Evolutionary conservation across 2,329 filamentous ascomycete genomes (phyloP).

Genomic region (Fusarium veterinarium): DNA sequence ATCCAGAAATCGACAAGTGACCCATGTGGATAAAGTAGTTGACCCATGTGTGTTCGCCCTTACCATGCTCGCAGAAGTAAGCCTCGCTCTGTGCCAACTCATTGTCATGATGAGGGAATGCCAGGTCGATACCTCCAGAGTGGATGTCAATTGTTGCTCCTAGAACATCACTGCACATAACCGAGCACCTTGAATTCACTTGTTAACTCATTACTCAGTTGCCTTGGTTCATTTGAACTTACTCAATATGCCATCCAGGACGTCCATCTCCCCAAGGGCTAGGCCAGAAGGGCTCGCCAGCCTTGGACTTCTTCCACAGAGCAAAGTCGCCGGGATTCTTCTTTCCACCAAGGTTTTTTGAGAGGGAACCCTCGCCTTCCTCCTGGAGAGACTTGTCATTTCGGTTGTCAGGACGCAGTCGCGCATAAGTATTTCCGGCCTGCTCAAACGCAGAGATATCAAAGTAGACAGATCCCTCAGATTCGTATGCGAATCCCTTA

Average conservation of each 20-base stretch:
- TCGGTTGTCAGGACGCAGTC: constrained; percentile 85
- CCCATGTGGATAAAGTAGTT: constrained; percentile 98
- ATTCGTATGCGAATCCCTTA: constrained; percentile 86
- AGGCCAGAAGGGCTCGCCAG: constrained; percentile 90
- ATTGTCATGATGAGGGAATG: constrained; percentile 93
- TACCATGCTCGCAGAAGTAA: constrained; percentile 71
- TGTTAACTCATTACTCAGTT: not conserved
- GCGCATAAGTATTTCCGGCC: constrained; percentile 85
- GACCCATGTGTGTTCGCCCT: constrained; percentile 79
- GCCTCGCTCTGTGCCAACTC: constrained; percentile 91
- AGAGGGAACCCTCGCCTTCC: constrained; percentile 88
- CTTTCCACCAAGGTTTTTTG: constrained; percentile 73
- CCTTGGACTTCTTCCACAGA: constrained; percentile 92
- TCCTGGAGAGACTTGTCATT: constrained; percentile 86
- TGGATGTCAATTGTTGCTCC: constrained; percentile 91
- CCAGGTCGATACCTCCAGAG: constrained; percentile 90
- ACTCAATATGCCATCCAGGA: constrained; percentile 95
- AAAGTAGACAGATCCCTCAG: constrained; percentile 92
- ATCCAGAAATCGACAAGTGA: constrained; percentile 84
- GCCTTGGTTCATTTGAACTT: not conserved
- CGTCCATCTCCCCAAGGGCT: constrained; percentile 89
- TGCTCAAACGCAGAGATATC: constrained; percentile 89
- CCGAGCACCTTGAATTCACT: constrained; percentile 70
- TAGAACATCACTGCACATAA: constrained; percentile 92
- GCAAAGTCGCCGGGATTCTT: constrained; percentile 86